Percentiles rank a stretch among this genome's conserved stretches.
Conservation (phyloP, 106 monocot species). For the Phalaenopsis equestris region DNA sequence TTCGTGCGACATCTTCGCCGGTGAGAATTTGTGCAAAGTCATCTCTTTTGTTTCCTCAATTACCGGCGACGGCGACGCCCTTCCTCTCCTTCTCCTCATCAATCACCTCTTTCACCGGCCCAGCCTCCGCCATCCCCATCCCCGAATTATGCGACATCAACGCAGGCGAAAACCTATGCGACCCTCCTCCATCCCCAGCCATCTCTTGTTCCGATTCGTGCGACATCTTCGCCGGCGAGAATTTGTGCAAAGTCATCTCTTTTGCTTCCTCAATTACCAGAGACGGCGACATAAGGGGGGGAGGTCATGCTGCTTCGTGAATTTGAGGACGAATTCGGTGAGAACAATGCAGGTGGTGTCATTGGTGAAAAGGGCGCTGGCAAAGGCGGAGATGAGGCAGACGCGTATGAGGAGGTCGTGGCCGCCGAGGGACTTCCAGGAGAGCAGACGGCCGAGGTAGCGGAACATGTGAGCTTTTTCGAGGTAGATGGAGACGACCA, state of each 20-base stretch:
- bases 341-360: conserved; percentile 8
- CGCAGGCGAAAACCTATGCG: conserved; percentile 6
- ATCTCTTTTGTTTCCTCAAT: not conserved
- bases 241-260: not conserved
- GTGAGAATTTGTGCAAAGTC: not conserved
- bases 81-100: not conserved
- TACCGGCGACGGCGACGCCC: not conserved
- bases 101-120: not conserved
- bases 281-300: not conserved
- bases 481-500: not conserved
- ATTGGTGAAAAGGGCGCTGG: conserved; percentile 8
- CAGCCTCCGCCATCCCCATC: not conserved
- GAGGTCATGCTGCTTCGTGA: not conserved
- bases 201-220: not conserved
- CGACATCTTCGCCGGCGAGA: conserved; percentile 5
- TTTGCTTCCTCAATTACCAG: not conserved
- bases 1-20: conserved; percentile 1
- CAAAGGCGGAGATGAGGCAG: conserved; percentile 5
- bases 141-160: not conserved
- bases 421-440: not conserved
- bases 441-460: conserved; percentile 4
- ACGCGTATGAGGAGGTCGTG: not conserved
- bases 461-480: conserved; percentile 8
- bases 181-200: not conserved
- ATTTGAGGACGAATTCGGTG: conserved; percentile 6